phyloP scores from a whole-genome alignment of 2,329 filamentous ascomycete genomes.

The Aspergillus fischeri region DNA sequence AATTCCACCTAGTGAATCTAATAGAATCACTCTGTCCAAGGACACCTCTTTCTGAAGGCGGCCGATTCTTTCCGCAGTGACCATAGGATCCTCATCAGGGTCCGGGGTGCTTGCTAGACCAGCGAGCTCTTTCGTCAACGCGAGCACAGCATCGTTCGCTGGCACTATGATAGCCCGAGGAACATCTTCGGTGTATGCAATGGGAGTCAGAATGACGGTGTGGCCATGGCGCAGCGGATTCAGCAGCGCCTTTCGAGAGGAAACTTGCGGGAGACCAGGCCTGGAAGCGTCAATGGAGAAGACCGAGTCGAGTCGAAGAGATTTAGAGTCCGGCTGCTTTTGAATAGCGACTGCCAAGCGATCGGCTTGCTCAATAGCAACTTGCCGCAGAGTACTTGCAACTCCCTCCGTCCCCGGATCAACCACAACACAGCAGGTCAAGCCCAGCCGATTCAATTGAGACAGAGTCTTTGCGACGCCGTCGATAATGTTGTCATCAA shows the following conservation, averaged over 20 bases:
- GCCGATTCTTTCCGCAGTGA: constrained; percentile 36
- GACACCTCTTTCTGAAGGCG: constrained; percentile 52
- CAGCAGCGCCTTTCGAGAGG: constrained; percentile 54
- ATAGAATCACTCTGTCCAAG: constrained; percentile 80
- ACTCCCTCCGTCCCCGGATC: constrained; percentile 57
- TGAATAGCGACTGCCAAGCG: constrained; percentile 74
- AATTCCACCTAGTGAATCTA: constrained; percentile 83
- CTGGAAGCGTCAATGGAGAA: constrained; percentile 37
- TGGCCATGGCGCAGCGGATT: constrained; percentile 63
- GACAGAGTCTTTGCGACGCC: constrained; percentile 80
- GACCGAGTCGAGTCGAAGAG: constrained; percentile 62
- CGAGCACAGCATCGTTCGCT: constrained; percentile 65
- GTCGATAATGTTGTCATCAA: constrained; percentile 64
- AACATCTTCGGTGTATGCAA: constrained; percentile 55
- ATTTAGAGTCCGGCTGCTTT: constrained; percentile 61
- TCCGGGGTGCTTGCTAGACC: constrained; percentile 54
- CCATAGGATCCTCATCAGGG: constrained; percentile 42
- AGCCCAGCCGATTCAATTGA: constrained; percentile 76
- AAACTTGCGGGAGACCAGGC: constrained; percentile 32
- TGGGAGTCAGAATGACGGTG: constrained; percentile 65
- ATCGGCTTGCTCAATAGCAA: constrained; percentile 61
- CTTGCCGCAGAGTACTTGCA: constrained; percentile 37
- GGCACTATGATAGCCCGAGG: constrained; percentile 47
- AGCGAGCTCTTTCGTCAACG: constrained; percentile 71
- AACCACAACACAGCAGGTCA: constrained; percentile 77